These are phyloP conservation scores for Solanum lycopersicoides DNA, from an alignment of 257 asterid species.

Conservation along the genomic window DNA sequence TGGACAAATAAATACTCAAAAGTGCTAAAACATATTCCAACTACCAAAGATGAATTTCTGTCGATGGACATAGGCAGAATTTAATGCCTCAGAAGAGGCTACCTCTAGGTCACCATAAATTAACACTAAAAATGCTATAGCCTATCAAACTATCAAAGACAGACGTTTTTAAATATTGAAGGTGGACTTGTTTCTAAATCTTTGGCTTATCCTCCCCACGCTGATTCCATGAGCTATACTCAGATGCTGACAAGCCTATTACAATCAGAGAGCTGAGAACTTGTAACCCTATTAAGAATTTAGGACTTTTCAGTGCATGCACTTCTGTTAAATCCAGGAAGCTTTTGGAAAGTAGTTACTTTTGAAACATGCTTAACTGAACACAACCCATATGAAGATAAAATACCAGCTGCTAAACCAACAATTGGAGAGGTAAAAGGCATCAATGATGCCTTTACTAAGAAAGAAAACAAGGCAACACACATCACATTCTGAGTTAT, in stretches of 20 bases:
- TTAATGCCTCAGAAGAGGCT: not conserved
- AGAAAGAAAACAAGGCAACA: not conserved
- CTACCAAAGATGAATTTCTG: not conserved
- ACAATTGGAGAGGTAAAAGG: not conserved
- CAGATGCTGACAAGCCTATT: not conserved
- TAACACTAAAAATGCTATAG: not conserved
- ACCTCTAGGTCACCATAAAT: not conserved
- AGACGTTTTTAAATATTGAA: not conserved
- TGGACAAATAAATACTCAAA: not conserved
- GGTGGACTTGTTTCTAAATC: not conserved
- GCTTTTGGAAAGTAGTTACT: not conserved
- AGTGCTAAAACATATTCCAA: not conserved
- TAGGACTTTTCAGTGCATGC: not conserved
- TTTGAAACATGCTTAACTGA: not conserved
- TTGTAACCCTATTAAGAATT: not conserved
- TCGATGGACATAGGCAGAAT: not conserved
- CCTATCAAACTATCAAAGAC: not conserved
- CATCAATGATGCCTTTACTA: not conserved
- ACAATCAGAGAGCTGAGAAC: not conserved
- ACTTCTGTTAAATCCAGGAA: not conserved
- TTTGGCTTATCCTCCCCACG: not conserved
- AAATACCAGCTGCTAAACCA: not conserved
- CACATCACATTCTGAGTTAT: not conserved
- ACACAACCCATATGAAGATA: not conserved
- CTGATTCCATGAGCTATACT: not conserved